These are phyloP conservation scores for Myxozyma kluyveri DNA, from an alignment of 805 yeast species.

Conservation along the genomic window DNA sequence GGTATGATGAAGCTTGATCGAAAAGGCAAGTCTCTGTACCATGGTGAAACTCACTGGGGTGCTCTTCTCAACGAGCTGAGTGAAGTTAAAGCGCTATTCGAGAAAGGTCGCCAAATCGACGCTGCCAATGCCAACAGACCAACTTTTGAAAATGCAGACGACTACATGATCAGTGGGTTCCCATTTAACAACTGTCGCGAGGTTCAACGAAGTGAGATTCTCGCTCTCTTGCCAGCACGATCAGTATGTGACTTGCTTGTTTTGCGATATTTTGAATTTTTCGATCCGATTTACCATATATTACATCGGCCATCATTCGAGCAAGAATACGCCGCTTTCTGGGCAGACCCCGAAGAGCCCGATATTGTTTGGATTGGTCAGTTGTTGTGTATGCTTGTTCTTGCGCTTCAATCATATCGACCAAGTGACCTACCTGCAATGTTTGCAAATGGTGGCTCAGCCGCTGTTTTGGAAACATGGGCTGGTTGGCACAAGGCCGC, in stretches of 20 bases:
- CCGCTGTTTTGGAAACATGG: slow-evolving; percentile 25
- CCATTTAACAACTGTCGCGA: slow-evolving; percentile 20
- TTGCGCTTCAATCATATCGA: slow-evolving; percentile 34
- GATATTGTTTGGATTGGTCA: slow-evolving; percentile 37
- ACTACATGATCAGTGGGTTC: slow-evolving; percentile 2
- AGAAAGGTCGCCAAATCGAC: slow-evolving; percentile 9
- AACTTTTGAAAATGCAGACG: not conserved
- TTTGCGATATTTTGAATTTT: slow-evolving; percentile 33
- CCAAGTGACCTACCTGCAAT: slow-evolving; percentile 31
- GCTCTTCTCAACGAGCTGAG: slow-evolving; percentile 34
- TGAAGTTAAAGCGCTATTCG: slow-evolving; percentile 26
- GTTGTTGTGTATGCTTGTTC: slow-evolving; percentile 34
- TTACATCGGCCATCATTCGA: slow-evolving; percentile 36
- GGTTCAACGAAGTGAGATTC: slow-evolving; percentile 28
- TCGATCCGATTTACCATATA: slow-evolving; percentile 34
- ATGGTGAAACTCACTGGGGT: slow-evolving; percentile 41
- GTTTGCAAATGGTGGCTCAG: slow-evolving; percentile 9
- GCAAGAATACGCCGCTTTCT: slow-evolving; percentile 33
- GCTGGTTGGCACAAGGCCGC: slow-evolving; percentile 34
- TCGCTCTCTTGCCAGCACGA: slow-evolving; percentile 32
- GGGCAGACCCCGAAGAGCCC: slow-evolving; percentile 33
- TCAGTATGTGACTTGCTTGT: slow-evolving; percentile 32
- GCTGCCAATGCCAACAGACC: slow-evolving; percentile 1
- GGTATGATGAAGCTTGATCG: slow-evolving; percentile 39
- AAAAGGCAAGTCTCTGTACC: slow-evolving; percentile 37